Base-by-base conservation (phyloP, 176 grass and related monocot species). In the Carex cristatella region DNA sequence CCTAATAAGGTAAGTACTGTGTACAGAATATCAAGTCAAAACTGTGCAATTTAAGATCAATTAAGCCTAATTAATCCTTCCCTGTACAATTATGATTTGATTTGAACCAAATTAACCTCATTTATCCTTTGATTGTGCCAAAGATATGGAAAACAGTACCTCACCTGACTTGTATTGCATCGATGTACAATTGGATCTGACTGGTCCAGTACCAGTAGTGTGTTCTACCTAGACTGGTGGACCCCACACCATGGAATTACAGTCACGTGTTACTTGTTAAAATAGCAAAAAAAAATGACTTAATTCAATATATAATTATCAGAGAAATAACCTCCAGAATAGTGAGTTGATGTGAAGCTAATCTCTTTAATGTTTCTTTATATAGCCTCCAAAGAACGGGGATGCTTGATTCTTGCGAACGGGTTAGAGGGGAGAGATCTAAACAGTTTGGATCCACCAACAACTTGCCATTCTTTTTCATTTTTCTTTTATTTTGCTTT, bases 1-100 rank as follows among this genome's bases (percentile, higher is more conserved):
- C 81, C 88, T 90, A 94, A 84, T 84, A 92, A 94, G 90, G 92
- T 92, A 79, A 84, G 84, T 56, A 33, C 48, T 69, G 7, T 13
- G 9, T 83, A 65, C 65, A 46, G 38, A 6, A 63, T 59, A 37
- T 83, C 48, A 79, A 58, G 23, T 79, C 5, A 78, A 56, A 57
- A 58, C 13, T 1, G 10, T 79, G 74, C 7, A 78, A 56, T 55
- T 63, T 79, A 23, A 48, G 40, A n/a, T 49, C 7, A 46, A 48
- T 71, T 44, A 48, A n/a, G 15, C 15, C 18, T 46, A 48, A 46
- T 48, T 8, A 33, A 55, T 7, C 8, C 40, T 72, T 72, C 5
- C 16, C 46, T n/a, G 16, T 19, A 46, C 38, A 72, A 46, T 38
- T 46, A 28, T 46, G 16, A 38, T 8, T 46, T 10, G 8, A 15